A percentile compares a stretch with the other conserved stretches of the same genome.
Conservation (phyloP, 23 red algal genomes). For the Cyanidiococcus yangmingshanensis region DNA sequence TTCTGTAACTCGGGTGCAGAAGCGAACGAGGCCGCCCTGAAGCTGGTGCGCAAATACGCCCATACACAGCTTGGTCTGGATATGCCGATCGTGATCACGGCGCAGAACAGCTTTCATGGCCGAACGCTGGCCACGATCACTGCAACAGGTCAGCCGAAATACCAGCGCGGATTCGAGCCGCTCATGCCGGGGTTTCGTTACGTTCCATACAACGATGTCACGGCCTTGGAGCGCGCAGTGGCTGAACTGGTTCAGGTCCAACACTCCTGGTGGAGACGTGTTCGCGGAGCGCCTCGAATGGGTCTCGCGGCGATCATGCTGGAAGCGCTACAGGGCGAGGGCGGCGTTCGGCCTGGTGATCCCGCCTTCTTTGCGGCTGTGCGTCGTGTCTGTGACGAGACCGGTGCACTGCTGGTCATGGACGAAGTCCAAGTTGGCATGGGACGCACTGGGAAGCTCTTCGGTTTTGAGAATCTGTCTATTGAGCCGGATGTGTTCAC, state of each 20-base stretch:
- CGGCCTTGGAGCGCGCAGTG: constrained; percentile 30
- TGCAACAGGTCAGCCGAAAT: constrained; percentile 93
- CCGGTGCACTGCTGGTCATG: constrained; percentile 71
- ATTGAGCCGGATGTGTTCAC: constrained; percentile 73
- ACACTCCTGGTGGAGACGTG: constrained; percentile 15
- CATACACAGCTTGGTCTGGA: constrained; percentile 29
- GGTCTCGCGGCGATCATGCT: constrained; percentile 54
- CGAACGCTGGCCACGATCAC: constrained; percentile 82
- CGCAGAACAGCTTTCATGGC: constrained; percentile 72
- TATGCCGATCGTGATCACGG: constrained; percentile 66
- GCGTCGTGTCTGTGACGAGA: constrained; percentile 51
- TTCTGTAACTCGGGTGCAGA: constrained; percentile 98
- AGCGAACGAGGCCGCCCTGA: constrained; percentile 96
- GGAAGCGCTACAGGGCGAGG: constrained; percentile 87
- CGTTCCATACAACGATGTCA: constrained; percentile 69
- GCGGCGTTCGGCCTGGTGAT: constrained; percentile 56
- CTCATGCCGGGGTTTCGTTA: constrained; percentile 82
- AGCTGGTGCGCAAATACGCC: constrained; percentile 76
- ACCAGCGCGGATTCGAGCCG: constrained; percentile 64
- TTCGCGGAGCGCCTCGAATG: not conserved
- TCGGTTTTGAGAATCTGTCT: constrained; percentile 68
- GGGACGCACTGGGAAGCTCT: constrained; percentile 71
- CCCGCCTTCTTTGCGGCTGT: constrained; percentile 45
- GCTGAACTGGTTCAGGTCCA: constrained; percentile 14
- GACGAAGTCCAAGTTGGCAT: constrained; percentile 95